Base-by-base conservation (phyloP, 257 asterid genomes). In the Paulownia fortunei region DNA sequence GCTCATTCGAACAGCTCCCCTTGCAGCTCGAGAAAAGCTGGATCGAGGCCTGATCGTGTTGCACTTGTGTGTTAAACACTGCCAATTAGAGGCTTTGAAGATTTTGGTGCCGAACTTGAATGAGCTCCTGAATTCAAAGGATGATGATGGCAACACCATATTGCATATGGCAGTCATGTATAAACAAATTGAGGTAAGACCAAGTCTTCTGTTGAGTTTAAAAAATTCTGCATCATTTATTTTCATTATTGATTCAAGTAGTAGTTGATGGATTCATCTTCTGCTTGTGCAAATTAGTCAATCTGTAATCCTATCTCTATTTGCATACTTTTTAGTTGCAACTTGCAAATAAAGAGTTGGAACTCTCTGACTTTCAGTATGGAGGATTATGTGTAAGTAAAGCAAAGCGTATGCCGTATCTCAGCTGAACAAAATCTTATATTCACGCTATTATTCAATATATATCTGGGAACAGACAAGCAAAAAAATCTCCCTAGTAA, bases 51-150 rank as follows among this genome's bases (percentile, higher is more conserved):
- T 56, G 37, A 87, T 76, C 5, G 39, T 73, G 73, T 11, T 88
- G 84, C 93, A 90, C 77, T 47, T 87, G 67, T 90, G 92, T 37
- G 89, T 84, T 0, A 81, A 73, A 39, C 46, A 85, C 18, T 46
- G 61, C 6, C 82, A 80, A n/a, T 11, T 85, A 9, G 89, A 72
- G 34, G 80, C 81, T 3, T 30, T 90, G 84, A 77, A 72, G 84
- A 10, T 70, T 9, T 24, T 90, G 74, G 68, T 85, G 61, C 37
- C 11, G 32, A 10, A 4, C 13, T 2, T 81, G 74, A 32, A 34
- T 12, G 89, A 81, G 0, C 39, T 81, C 9, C 15, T 79, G 2
- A 55, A 84, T 10, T 32, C 55, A 0, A 82, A 74, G 74, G 74
- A 87, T 52, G 88, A 76, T 37, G 78, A 87, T n/a, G 92, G 90